These are phyloP conservation scores for Lentinula detonsa DNA, from an alignment of 768 basidiomycete genomes.

Conservation along the genomic window DNA sequence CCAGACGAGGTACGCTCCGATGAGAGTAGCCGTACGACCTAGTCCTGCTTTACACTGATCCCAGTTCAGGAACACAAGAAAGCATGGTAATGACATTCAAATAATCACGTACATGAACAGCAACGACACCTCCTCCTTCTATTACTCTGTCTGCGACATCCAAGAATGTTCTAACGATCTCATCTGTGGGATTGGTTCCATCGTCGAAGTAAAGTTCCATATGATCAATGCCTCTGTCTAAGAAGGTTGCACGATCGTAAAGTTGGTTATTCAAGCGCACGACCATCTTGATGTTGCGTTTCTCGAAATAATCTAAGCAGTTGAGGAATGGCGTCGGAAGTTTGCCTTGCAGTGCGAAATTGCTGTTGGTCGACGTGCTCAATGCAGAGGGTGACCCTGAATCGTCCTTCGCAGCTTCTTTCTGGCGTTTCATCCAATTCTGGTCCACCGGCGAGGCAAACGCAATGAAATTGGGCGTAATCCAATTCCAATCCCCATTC, in stretches of 20 bases:
- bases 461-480: slow-evolving; percentile 87
- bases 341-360: slow-evolving; percentile 68
- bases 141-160: slow-evolving; percentile 77
- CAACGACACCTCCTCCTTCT: slow-evolving; percentile 73
- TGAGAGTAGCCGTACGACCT: slow-evolving; percentile 92
- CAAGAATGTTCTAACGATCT: slow-evolving; percentile 90
- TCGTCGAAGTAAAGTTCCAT: slow-evolving; percentile 96
- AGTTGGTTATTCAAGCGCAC: slow-evolving; percentile 91
- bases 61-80: slow-evolving; percentile 12
- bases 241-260: slow-evolving; percentile 78
- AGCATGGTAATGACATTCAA: neutral
- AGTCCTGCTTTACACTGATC: slow-evolving; percentile 91
- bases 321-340: slow-evolving; percentile 78
- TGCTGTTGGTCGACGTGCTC: slow-evolving; percentile 24
- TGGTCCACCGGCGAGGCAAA: slow-evolving; percentile 90
- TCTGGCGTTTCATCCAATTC: slow-evolving; percentile 72
- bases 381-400: slow-evolving; percentile 16
- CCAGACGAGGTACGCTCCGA: slow-evolving; percentile 98
- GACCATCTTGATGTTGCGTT: slow-evolving; percentile 81
- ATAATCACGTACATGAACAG: slow-evolving; percentile 67
- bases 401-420: slow-evolving; percentile 48
- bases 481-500: slow-evolving; percentile 95
- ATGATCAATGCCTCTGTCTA: slow-evolving; percentile 82
- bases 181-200: slow-evolving; percentile 95
- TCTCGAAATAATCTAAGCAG: slow-evolving; percentile 90